Evolutionary conservation across 148 eudicot species (phyloP).

Genomic region (Rhododendron henanense): DNA sequence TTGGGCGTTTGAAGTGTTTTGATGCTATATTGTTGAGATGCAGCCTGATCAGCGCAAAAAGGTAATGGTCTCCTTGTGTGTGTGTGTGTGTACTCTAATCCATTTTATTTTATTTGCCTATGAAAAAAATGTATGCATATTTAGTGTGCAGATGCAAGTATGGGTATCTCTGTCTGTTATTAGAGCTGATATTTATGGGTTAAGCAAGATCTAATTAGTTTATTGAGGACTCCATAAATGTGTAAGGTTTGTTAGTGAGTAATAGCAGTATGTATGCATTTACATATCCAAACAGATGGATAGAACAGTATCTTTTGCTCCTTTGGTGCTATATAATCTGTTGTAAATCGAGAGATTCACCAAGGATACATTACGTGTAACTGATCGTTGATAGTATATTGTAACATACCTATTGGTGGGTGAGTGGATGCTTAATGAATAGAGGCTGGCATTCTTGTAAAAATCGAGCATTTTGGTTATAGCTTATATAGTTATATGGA

Average conservation of each 20-base stretch:
- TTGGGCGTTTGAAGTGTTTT: conserved; percentile 17
- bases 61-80: conserved; percentile 25
- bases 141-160: neutral
- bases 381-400: neutral
- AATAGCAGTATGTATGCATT: neutral
- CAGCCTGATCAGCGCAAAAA: conserved; percentile 78
- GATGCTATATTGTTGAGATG: conserved; percentile 59
- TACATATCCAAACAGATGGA: neutral
- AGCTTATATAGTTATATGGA: too few relatives aligned
- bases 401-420: neutral
- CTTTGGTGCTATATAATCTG: neutral
- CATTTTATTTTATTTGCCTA: neutral
- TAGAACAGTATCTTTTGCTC: neutral
- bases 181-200: neutral
- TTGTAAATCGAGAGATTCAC: neutral
- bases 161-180: neutral
- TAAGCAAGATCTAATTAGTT: neutral
- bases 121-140: neutral
- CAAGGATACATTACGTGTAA: neutral
- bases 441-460: neutral
- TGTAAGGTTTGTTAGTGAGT: neutral
- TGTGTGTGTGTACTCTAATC: neutral
- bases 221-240: neutral
- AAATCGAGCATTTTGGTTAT: neutral
- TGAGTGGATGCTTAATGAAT: neutral